A percentile compares a stretch with the other conserved stretches of the same genome.
Conservation (phyloP, 257 asterid genomes). For the Solanum virginianum region DNA sequence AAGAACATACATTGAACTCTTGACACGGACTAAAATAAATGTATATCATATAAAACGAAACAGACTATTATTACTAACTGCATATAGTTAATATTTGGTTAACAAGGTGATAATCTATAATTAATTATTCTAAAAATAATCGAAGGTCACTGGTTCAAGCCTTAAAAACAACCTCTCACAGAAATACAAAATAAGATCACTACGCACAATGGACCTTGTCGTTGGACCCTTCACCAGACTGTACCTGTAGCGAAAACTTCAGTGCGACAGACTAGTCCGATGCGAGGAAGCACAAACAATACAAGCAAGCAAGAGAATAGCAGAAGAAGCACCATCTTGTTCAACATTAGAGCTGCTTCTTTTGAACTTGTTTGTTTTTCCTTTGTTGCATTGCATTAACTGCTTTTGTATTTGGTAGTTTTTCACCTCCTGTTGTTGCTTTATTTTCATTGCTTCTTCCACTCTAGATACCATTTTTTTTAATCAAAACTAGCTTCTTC, state of each 20-base stretch:
- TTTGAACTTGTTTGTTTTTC: constrained; percentile 47
- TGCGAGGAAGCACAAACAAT: constrained; percentile 40
- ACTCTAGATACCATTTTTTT: constrained; percentile 41
- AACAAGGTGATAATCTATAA: not conserved
- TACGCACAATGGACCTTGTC: too few species aligned
- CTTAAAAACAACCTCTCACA: too few species aligned
- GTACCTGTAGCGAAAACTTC: too few species aligned
- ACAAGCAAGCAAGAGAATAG: constrained; percentile 63
- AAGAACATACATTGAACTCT: not conserved
- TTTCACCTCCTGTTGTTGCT: constrained; percentile 10
- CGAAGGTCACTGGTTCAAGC: not conserved
- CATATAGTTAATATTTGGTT: not conserved
- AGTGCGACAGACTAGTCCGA: not conserved
- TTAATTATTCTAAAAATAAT: not conserved
- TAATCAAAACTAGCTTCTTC: not conserved
- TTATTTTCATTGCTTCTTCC: constrained; percentile 25
- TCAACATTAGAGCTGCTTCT: constrained; percentile 47
- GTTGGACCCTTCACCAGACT: too few species aligned
- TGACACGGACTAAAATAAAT: not conserved
- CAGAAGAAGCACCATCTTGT: constrained; percentile 66
- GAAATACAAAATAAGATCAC: too few species aligned
- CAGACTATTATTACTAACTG: not conserved
- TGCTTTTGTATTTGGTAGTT: constrained; percentile 6
- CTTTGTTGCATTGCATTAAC: constrained; percentile 39
- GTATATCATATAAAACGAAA: not conserved